Evolutionary conservation across 2,329 filamentous ascomycete species (phyloP).

Genomic region (Exophiala sp.): DNA sequence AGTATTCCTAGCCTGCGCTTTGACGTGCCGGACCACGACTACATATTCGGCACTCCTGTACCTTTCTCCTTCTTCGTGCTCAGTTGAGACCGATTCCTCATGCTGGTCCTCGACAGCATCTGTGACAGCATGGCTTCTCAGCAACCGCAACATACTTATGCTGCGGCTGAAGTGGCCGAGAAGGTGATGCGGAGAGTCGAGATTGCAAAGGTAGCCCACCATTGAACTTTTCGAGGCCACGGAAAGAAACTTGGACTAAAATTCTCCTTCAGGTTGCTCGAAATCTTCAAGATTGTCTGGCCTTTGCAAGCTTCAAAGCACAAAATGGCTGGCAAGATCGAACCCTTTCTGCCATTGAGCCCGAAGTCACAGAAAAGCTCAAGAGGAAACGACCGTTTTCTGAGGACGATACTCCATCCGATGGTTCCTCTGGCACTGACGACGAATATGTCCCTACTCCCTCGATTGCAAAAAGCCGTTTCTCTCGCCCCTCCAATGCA

Average conservation of each 20-base stretch:
- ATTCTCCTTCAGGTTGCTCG: conserved; percentile 71
- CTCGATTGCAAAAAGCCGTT: conserved; percentile 51
- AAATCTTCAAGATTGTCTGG: conserved; percentile 85
- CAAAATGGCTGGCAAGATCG: conserved; percentile 92
- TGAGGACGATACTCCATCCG: conserved; percentile 76
- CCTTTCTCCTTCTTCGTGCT: conserved; percentile 20
- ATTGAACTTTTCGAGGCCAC: conserved; percentile 4
- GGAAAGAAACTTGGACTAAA: conserved; percentile 24
- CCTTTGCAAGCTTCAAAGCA: conserved; percentile 94
- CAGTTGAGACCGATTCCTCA: conserved; percentile 17
- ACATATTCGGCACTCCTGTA: conserved; percentile 23
- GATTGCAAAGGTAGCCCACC: conserved; percentile 60
- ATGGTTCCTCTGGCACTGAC: conserved; percentile 77
- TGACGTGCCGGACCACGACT: conserved; percentile 22
- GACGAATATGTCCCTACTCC: conserved; percentile 61
- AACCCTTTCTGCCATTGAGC: conserved; percentile 78
- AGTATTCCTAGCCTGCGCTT: conserved; percentile 25
- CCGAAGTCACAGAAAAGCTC: conserved; percentile 72
- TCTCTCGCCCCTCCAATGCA: conserved; percentile 31
- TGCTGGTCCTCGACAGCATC: conserved; percentile 26
- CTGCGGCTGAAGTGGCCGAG: conserved; percentile 43
- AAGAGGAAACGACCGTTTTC: conserved; percentile 61
- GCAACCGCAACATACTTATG: conserved; percentile 27
- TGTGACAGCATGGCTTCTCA: conserved; percentile 36
- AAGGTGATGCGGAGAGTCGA: conserved; percentile 66